These are phyloP conservation scores for Straminergon stramineum DNA, from an alignment of 225 moss, liverwort and hornwort genomes.

Conservation along the genomic window DNA sequence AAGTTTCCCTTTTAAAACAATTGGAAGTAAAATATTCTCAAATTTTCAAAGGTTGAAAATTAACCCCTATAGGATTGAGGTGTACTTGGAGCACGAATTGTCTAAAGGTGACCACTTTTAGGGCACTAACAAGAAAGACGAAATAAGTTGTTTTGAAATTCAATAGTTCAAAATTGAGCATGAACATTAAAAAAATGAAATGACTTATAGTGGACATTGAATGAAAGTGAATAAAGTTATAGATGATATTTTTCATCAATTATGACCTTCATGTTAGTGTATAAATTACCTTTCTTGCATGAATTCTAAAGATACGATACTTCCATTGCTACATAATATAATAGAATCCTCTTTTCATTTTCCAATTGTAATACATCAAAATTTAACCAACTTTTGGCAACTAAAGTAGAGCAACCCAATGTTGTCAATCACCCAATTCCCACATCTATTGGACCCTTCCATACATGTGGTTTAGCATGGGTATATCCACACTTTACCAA, in stretches of 20 bases:
- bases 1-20: not conserved
- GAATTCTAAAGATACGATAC: not conserved
- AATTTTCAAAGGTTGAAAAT: not conserved
- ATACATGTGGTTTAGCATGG: too few relatives aligned
- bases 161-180: not conserved
- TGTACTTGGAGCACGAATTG: not conserved
- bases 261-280: not conserved
- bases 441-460: too few relatives aligned
- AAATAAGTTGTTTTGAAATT: not conserved
- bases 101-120: not conserved
- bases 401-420: too few relatives aligned
- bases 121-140: fast-evolving
- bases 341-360: not conserved
- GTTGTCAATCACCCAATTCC: fast-evolving
- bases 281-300: not conserved
- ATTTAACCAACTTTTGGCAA: not conserved
- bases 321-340: not conserved
- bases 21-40: not conserved
- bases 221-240: not conserved
- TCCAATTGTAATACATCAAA: not conserved
- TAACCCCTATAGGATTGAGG: fast-evolving
- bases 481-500: too few relatives aligned
- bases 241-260: not conserved
- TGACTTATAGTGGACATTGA: not conserved
- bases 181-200: not conserved